Evolutionary conservation across 169 alveolate species (phyloP), one percentile per base, ranked within the genome.

Genomic region (Plasmodium berghei): DNA sequence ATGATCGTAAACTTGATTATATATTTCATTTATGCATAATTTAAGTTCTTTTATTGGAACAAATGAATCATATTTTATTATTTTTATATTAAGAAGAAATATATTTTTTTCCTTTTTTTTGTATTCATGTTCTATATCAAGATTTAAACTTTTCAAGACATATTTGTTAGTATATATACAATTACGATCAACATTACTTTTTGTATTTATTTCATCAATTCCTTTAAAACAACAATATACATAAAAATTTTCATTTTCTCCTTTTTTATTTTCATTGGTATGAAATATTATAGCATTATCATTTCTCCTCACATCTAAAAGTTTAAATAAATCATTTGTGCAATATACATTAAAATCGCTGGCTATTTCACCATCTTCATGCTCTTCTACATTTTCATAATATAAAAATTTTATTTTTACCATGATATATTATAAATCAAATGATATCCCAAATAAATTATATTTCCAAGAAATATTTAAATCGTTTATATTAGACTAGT

Each of bases 301-400:
- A 69, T 80, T 55, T 66, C 16, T 49, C 10, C 67, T 69, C 20
- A 80, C 46, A 24, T 67, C 61, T 22, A 52, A 69, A 22, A 28
- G 42, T 40, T 80, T 80, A 59, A 80, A 26, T 6, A 80, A 58
- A 56, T 80, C 80, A 49, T 70, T 28, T 9, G 90, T 42, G 14
- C 90, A 80, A 72, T 80, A 48, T 48, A 80, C 48, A 61, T 80
- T 67, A 70, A 80, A 80, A 54, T 55, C 69, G 59, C 90, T 80
- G 22, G 73, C 66, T 55, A 80, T 80, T 16, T 55, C 52, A 24
- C 16, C 90, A 26, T 28, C 40, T 10, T 80, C 90, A 42, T 66
- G 72, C 67, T 80, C 90, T 20, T 80, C 90, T 40, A 54, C 61
- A 55, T 77, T 34, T 34, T 34, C 42, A 34, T 34, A 34, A 34